Conservation (phyloP, 1,284 basidiomycete genomes). For the Sphaerobolus stellatus region DNA sequence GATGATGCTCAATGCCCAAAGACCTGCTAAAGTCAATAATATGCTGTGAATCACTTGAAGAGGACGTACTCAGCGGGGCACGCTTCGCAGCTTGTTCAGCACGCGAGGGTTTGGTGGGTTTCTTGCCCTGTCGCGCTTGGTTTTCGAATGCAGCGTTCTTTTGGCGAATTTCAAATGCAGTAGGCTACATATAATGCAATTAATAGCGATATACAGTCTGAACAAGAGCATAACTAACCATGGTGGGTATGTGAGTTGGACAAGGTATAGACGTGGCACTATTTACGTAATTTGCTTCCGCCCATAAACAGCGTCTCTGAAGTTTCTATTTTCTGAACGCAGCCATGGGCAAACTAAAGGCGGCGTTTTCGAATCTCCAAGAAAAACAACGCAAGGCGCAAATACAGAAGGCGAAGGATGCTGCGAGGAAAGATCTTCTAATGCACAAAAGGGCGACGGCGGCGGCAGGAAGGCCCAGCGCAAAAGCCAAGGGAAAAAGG, state of each 20-base stretch:
- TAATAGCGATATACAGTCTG: neutral
- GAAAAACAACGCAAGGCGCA: constrained; percentile 47
- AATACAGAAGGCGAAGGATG: constrained; percentile 47
- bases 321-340: no score
- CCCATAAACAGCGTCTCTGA: no score
- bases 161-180: constrained; percentile 76
- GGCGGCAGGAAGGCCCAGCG: constrained; percentile 18
- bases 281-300: no score
- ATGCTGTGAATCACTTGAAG: constrained; percentile 9
- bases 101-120: constrained; percentile 66
- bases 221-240: constrained; percentile 26
- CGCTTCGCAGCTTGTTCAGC: constrained; percentile 67
- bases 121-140: constrained; percentile 69
- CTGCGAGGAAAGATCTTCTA: constrained; percentile 44
- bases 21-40: constrained; percentile 18
- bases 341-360: no score
- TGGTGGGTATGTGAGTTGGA: constrained; percentile 23
- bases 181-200: constrained; percentile 30
- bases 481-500: constrained; percentile 29
- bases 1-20: constrained; percentile 67
- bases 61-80: constrained; percentile 54
- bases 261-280: no score
- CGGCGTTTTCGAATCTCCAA: constrained; percentile 59
- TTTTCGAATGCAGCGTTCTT: constrained; percentile 76
- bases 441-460: constrained; percentile 33